These are phyloP conservation scores for Scenedesmus sp. DNA, from an alignment of 163 green algal genomes.

Conservation along the genomic window DNA sequence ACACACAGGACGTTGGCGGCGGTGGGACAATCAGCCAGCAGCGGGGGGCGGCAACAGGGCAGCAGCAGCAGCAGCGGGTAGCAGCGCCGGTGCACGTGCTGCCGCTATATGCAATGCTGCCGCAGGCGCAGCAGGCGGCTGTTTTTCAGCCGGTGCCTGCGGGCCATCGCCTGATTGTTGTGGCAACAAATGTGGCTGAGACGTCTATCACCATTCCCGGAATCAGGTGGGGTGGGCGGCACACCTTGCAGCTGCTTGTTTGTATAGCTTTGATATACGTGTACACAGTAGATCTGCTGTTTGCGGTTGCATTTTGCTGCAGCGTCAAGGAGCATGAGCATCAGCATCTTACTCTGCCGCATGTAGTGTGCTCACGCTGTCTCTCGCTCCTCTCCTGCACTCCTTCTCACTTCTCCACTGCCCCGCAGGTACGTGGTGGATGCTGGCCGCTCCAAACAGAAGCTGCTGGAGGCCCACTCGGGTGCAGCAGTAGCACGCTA, in stretches of 20 bases:
- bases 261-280: background rate
- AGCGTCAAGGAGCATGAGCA: background rate
- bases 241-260: background rate
- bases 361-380: background rate
- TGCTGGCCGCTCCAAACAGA: slow-evolving; percentile 91
- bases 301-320: background rate
- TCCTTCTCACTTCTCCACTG: background rate
- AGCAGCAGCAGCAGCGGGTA: slow-evolving; percentile 14
- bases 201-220: slow-evolving; percentile 98
- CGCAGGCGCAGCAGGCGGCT: slow-evolving; percentile 71
- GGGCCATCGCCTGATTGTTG: slow-evolving; percentile 88
- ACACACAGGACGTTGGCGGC: background rate
- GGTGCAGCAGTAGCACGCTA: slow-evolving; percentile 40
- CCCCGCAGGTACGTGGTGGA: slow-evolving; percentile 94
- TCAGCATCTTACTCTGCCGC: background rate
- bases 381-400: background rate
- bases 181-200: slow-evolving; percentile 98
- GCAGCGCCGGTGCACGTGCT: slow-evolving; percentile 84
- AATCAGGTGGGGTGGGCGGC: slow-evolving; percentile 27
- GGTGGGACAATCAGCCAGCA: slow-evolving; percentile 21
- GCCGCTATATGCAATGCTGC: slow-evolving; percentile 96
- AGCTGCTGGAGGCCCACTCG: slow-evolving; percentile 72
- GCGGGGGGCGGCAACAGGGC: background rate
- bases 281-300: background rate
- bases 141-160: slow-evolving; percentile 84